Evolutionary conservation across 768 basidiomycete genomes (phyloP).

Genomic region (Mycena haematopus): DNA sequence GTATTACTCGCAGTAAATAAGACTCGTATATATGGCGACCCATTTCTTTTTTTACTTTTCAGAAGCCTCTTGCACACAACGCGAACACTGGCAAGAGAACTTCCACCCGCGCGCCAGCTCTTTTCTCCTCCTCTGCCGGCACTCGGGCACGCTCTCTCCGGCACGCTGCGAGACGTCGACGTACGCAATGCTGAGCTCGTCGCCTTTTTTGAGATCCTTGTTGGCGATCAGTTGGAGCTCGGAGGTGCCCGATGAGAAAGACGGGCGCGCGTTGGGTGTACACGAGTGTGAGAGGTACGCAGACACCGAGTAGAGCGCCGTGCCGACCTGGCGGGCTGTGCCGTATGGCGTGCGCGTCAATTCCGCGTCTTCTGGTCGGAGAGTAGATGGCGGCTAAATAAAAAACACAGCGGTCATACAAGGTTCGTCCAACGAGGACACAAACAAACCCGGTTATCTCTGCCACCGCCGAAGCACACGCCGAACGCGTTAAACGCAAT

Average conservation of each 20-base stretch:
- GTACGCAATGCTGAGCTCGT: conserved; percentile 77
- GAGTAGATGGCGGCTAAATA: conserved; percentile 55
- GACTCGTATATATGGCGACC: neutral
- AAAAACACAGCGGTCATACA: neutral
- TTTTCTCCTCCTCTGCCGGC: conserved; percentile 67
- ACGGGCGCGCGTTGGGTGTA: conserved; percentile 66
- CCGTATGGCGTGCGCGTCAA: conserved; percentile 80
- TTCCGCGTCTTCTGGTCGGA: conserved; percentile 74
- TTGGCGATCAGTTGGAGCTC: conserved; percentile 75
- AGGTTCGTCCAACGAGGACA: neutral
- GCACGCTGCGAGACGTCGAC: conserved; percentile 68
- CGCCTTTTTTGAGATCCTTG: conserved; percentile 72
- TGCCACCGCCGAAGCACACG: conserved; percentile 67
- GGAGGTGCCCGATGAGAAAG: conserved; percentile 69
- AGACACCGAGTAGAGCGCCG: conserved; percentile 77
- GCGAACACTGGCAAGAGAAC: conserved; percentile 76
- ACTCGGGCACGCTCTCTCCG: conserved; percentile 59
- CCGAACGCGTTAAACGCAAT: conserved; percentile 83
- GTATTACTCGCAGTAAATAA: neutral
- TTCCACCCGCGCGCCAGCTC: conserved; percentile 85
- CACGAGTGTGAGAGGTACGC: conserved; percentile 84
- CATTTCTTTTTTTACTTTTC: conserved; percentile 9
- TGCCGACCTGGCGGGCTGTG: conserved; percentile 77
- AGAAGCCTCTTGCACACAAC: conserved; percentile 62
- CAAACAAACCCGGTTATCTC: conserved; percentile 67